Evolutionary conservation across 129 eudicot genomes (phyloP), one percentile per base, ranked within the genome.

Genomic region (Arctium lappa): DNA sequence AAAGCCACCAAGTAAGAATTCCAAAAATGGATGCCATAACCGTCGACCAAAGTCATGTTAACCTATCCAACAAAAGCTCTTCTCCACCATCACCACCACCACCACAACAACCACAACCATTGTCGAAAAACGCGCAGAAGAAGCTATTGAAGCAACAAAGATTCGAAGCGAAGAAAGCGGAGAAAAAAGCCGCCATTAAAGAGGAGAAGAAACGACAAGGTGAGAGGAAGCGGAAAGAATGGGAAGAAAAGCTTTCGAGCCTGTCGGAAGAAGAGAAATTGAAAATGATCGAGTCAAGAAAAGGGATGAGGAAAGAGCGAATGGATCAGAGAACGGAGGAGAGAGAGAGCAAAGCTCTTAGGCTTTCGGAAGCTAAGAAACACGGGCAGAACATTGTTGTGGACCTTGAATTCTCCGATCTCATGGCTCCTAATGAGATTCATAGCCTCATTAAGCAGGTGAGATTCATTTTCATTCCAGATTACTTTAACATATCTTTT

Each of bases 391-490:
- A 89, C 16, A 44, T 95, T 32, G 95, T 93, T 11, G 69, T 95
- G 77, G 99, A 95, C 62, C 90, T 95, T 37, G 94, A 93, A 16
- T 93, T 95, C 39, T 81, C 94, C 0, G 37, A 89, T 74, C 91
- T 89, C 31, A 95, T 95, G 99, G 86, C 89, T 77, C 72, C 92
- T 31, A 80, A 77, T 74, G 94, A 95, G 82, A 83, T 95, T 74
- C 84, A 87, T 68, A 95, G 99, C 79, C 99, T 93, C 65, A 89
- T 89, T 80, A 92, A 93, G 15, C 99, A 95, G 99, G 98, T 93
- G 48, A 46, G 6, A 62, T 62, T 18, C 69, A 62, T 62, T 62
- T 62, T 5, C 5, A 48, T 42, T 66, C 34, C 1, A 22, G 44
- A 39, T 83, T 16, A 13, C 3, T 8, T 5, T 76, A 16, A 32